Evolutionary conservation across 2,329 filamentous ascomycete genomes (phyloP).

Genomic region (Akanthomyces lecanii): DNA sequence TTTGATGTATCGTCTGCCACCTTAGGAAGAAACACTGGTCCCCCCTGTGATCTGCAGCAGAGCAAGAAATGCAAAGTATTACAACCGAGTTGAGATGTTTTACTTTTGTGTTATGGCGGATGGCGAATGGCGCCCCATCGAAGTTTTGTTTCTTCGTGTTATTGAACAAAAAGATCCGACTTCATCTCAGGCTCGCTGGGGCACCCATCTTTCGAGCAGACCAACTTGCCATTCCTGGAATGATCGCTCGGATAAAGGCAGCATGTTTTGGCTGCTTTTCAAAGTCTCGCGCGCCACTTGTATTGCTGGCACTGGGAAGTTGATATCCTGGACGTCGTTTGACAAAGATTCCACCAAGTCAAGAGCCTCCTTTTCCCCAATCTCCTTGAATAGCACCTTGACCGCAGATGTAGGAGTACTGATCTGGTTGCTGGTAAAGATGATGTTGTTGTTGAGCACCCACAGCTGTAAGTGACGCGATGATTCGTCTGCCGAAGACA

Average conservation of each 20-base stretch:
- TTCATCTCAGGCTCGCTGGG: conserved; percentile 26
- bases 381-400: conserved; percentile 49
- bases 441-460: conserved; percentile 53
- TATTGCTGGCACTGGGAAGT: conserved; percentile 49
- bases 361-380: conserved; percentile 42
- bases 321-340: conserved; percentile 57
- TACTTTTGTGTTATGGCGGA: no score
- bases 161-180: no score
- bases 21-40: no score
- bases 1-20: no score
- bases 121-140: no score
- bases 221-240: conserved; percentile 68
- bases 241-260: conserved; percentile 52
- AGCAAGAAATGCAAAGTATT: no score
- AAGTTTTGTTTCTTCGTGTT: no score
- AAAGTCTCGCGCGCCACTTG: conserved; percentile 41
- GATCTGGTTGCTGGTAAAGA: conserved; percentile 39
- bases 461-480: conserved; percentile 43
- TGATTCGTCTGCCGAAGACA: neutral
- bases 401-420: conserved; percentile 37
- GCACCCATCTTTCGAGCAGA: conserved; percentile 45
- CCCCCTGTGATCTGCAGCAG: neutral
- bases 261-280: conserved; percentile 41
- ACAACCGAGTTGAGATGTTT: no score
- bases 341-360: conserved; percentile 46